phyloP scores from a whole-genome alignment of 306 rosid genomes.

The Acacia crassicarpa region DNA sequence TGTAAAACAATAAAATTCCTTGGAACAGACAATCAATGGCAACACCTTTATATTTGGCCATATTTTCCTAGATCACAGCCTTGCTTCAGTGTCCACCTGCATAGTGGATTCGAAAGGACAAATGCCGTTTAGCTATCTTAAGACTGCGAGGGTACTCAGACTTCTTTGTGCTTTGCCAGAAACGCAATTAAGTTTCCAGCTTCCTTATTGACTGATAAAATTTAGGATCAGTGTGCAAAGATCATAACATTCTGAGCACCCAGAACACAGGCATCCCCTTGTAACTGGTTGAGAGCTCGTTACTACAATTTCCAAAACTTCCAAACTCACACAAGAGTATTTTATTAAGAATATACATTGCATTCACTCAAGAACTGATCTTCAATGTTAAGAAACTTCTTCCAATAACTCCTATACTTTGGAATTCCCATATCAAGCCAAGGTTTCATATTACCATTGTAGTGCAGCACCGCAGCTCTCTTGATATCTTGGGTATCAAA shows the following conservation, averaged over 20 bases:
- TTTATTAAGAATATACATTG: slow-evolving; percentile 78
- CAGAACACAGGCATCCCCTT: slow-evolving; percentile 46
- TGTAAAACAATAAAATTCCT: slow-evolving; percentile 42
- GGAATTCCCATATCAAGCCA: slow-evolving; percentile 99
- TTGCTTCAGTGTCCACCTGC: slow-evolving; percentile 46
- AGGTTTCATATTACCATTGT: slow-evolving; percentile 95
- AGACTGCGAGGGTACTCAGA: slow-evolving; percentile 29
- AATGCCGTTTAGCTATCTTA: slow-evolving; percentile 43
- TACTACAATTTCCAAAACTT: slow-evolving; percentile 41
- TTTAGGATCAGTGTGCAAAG: slow-evolving; percentile 47
- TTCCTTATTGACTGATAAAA: slow-evolving; percentile 61
- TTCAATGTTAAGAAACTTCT: slow-evolving; percentile 70
- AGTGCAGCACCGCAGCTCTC: slow-evolving; percentile 65
- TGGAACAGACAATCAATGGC: slow-evolving; percentile 42
- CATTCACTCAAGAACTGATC: slow-evolving; percentile 93
- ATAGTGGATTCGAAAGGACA: slow-evolving; percentile 34
- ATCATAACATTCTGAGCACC: slow-evolving; percentile 51
- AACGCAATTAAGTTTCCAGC: slow-evolving; percentile 43
- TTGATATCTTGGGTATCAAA: slow-evolving; percentile 38
- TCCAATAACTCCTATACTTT: slow-evolving; percentile 75
- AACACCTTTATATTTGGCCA: slow-evolving; percentile 41
- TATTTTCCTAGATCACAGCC: slow-evolving; percentile 41
- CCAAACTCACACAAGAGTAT: slow-evolving; percentile 36
- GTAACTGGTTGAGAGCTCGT: slow-evolving; percentile 42
- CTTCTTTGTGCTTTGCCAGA: slow-evolving; percentile 31